phyloP scores from a whole-genome alignment of 768 basidiomycete genomes.

The Austroboletus festivus region DNA sequence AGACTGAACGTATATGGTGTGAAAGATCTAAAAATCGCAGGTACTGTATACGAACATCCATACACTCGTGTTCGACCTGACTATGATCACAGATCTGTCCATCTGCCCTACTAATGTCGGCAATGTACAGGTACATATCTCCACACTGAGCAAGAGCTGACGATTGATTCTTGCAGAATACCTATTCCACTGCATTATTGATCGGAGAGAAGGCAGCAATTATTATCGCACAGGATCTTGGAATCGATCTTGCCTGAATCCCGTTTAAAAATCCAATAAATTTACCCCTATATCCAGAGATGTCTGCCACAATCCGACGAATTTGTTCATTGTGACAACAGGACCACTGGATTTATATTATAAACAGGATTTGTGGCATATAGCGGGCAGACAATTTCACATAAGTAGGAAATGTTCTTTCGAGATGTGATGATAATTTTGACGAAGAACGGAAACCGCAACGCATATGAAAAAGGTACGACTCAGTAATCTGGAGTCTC shows the following conservation, averaged over 20 bases:
- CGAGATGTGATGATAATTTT: too few species aligned
- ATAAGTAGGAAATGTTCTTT: too few species aligned
- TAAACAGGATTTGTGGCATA: too few species aligned
- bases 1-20: not conserved
- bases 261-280: too few species aligned
- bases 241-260: not conserved
- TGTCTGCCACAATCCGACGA: too few species aligned
- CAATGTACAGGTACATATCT: not conserved
- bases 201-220: conserved; percentile 62
- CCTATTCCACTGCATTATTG: conserved; percentile 39
- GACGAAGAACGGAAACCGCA: too few species aligned
- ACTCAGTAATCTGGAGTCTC: too few species aligned
- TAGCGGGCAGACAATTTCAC: too few species aligned
- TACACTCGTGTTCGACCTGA: conserved; percentile 4
- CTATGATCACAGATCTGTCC: not conserved
- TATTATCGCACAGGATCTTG: conserved; percentile 54
- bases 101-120: conserved; percentile 9
- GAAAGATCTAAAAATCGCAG: not conserved
- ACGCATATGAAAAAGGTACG: too few species aligned
- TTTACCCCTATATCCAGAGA: too few species aligned
- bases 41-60: not conserved
- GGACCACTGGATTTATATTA: too few species aligned
- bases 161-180: conserved; percentile 27
- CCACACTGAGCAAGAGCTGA: not conserved
- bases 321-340: too few species aligned